phyloP scores from a whole-genome alignment of 2,329 filamentous ascomycete species.

The Hypoxylon sp. region DNA sequence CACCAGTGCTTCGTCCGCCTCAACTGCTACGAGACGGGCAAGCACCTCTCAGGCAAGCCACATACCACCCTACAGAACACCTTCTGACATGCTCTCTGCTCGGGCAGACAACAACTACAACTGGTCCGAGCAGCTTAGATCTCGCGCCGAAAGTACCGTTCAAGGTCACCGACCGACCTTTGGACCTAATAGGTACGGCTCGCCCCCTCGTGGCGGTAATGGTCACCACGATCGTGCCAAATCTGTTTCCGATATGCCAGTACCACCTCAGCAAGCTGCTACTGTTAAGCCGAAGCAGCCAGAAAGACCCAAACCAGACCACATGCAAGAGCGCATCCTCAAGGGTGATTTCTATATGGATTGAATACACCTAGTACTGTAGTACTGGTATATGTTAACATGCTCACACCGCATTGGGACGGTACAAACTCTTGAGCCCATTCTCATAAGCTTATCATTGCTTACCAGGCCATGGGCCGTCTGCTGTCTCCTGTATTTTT shows the following conservation, averaged over 20 bases:
- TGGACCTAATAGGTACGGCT: slow-evolving; percentile 60
- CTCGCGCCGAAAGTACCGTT: slow-evolving; percentile 86
- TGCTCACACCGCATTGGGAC: slow-evolving; percentile 3
- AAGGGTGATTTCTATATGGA: slow-evolving; percentile 99
- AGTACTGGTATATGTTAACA: slow-evolving; percentile 1
- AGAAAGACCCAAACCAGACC: slow-evolving; percentile 82
- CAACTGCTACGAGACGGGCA: slow-evolving; percentile 54
- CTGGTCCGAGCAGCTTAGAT: slow-evolving; percentile 96
- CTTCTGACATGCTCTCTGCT: slow-evolving; percentile 75
- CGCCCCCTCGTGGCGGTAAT: slow-evolving; percentile 60
- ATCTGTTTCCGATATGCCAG: slow-evolving; percentile 76
- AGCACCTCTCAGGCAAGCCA: slow-evolving; percentile 70
- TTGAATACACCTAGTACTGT: slow-evolving; percentile 65
- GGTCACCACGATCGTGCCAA: slow-evolving; percentile 75
- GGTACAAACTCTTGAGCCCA: slow-evolving; percentile 1
- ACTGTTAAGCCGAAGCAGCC: slow-evolving; percentile 62
- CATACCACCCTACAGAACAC: slow-evolving; percentile 68
- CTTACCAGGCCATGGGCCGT: slow-evolving; percentile 15
- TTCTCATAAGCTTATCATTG: slow-evolving; percentile 8
- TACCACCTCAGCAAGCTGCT: slow-evolving; percentile 67
- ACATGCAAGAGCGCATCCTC: slow-evolving; percentile 95
- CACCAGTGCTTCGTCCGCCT: slow-evolving; percentile 57
- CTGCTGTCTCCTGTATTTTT: slow-evolving; percentile 42
- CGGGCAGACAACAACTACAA: slow-evolving; percentile 93
- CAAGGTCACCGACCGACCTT: slow-evolving; percentile 70